Percentiles rank a stretch among this genome's conserved stretches.
Conservation (phyloP, 257 asterid species). For the Solanum gracilifrons region DNA sequence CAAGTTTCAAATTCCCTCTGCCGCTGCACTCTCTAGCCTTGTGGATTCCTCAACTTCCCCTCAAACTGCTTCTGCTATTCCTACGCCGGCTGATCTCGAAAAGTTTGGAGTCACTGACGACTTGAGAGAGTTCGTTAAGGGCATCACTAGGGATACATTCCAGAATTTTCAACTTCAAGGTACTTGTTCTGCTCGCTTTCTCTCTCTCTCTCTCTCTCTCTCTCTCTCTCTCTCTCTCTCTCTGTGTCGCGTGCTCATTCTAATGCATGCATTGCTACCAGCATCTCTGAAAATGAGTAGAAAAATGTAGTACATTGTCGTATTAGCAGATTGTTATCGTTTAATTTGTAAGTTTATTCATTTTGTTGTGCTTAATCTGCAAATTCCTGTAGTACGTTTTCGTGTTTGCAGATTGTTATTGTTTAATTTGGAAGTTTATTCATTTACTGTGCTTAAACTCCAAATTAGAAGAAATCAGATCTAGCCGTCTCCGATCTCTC, state of each 20-base stretch:
- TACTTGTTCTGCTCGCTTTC: conserved; percentile 3
- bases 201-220: neutral
- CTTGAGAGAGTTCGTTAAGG: conserved; percentile 69
- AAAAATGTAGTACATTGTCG: neutral
- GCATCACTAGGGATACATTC: conserved; percentile 51
- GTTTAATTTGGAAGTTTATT: neutral
- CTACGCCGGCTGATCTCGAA: conserved; percentile 37
- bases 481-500: neutral
- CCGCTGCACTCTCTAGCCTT: conserved; percentile 32
- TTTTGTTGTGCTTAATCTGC: neutral
- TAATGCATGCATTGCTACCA: conserved; percentile 1
- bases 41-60: conserved; percentile 27
- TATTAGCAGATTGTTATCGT: neutral
- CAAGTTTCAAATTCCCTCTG: conserved; percentile 73
- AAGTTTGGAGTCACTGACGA: conserved; percentile 75
- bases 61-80: neutral
- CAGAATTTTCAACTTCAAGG: conserved; percentile 80
- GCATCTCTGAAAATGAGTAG: neutral
- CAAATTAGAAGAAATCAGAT: neutral
- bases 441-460: neutral
- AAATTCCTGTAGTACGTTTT: neutral
- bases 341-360: neutral
- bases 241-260: neutral
- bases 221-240: neutral
- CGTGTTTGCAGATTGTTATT: neutral